phyloP scores from a whole-genome alignment of 2,329 filamentous ascomycete species.

The Trichoderma simmonsii region DNA sequence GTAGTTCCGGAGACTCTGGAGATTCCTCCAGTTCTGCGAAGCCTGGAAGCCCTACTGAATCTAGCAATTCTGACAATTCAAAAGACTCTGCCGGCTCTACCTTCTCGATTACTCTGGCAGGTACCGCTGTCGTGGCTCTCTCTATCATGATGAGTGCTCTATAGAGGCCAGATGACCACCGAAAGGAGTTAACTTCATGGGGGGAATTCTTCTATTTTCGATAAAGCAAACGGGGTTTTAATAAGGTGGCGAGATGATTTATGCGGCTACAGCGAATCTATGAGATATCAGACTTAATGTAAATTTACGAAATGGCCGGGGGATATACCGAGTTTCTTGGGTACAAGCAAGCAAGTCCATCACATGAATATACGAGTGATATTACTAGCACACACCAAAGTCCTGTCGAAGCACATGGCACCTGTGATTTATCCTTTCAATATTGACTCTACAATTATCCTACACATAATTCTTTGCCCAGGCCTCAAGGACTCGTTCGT shows the following conservation, averaged over 20 bases:
- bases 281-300: not conserved
- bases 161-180: not conserved
- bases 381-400: not conserved
- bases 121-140: not conserved
- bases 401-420: not conserved
- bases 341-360: not conserved
- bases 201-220: not conserved
- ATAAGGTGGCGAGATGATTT: not conserved
- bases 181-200: not conserved
- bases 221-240: not conserved
- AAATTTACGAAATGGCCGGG: not conserved
- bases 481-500: not conserved
- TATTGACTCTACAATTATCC: not conserved
- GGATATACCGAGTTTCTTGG: not conserved
- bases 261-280: not conserved
- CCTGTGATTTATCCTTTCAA: not conserved
- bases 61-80: not conserved
- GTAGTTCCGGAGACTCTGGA: not conserved
- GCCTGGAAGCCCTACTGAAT: not conserved
- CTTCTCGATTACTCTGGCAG: not conserved
- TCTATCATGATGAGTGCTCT: not conserved
- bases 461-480: not conserved
- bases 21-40: not conserved
- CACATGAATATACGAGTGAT: not conserved
- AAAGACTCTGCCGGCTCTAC: not conserved